These are phyloP conservation scores for Backusella tarrabulga DNA, from an alignment of 192 early-diverging fungal species.

Conservation along the genomic window DNA sequence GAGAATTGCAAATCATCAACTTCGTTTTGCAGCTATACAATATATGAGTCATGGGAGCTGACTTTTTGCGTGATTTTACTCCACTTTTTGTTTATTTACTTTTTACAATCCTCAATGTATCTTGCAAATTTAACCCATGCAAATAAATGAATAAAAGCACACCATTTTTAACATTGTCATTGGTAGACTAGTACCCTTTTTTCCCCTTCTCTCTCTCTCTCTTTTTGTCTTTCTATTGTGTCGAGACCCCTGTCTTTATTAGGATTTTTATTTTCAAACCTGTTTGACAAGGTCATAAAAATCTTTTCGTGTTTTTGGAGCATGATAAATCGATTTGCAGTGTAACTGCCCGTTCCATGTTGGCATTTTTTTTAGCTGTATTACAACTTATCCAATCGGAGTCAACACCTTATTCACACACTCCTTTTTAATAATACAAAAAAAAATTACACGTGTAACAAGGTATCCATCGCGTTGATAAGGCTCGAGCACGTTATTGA, in stretches of 20 bases:
- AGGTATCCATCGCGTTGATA: not conserved
- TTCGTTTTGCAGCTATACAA: not conserved
- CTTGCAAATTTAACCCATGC: not conserved
- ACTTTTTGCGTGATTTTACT: conserved; percentile 13
- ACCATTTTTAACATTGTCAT: not conserved
- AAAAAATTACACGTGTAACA: not conserved
- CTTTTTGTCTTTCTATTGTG: no score
- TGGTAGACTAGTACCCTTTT: not conserved
- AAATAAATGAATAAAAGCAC: conserved; percentile 7
- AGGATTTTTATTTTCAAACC: not conserved
- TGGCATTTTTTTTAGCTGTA: not conserved
- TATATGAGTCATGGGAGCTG: conserved; percentile 1
- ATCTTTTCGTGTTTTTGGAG: not conserved
- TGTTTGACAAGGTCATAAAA: not conserved
- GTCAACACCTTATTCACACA: not conserved
- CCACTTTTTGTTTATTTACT: conserved; percentile 4
- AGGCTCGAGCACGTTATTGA: conserved; percentile 1
- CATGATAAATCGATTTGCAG: not conserved
- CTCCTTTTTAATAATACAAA: not conserved
- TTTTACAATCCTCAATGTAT: not conserved
- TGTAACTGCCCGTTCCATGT: not conserved
- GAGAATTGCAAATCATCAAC: not conserved
- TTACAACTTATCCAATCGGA: not conserved
- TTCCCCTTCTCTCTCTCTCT: not conserved
- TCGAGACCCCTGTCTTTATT: not conserved